A percentile compares a stretch with the other conserved stretches of the same genome.
These are phyloP conservation scores for Eutypella sp. DNA, from an alignment of 2,329 filamentous ascomycete species.

Conservation along the genomic window DNA sequence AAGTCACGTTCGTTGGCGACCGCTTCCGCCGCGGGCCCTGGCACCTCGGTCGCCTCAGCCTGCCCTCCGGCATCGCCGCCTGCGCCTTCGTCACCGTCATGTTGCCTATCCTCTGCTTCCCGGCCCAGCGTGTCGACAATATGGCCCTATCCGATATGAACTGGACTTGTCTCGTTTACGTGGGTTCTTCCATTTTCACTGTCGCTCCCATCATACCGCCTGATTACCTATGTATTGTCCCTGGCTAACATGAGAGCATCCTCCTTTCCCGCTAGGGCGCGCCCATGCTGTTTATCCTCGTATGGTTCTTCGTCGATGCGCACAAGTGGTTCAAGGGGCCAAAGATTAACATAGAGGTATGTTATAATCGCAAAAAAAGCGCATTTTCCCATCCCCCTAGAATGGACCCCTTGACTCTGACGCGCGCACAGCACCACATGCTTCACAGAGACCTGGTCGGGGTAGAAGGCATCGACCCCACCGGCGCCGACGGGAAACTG, in stretches of 20 bases:
- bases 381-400: too few species aligned
- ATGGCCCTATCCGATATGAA: conserved; percentile 55
- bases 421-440: conserved; percentile 20
- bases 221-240: background rate
- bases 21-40: conserved; percentile 63
- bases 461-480: conserved; percentile 13
- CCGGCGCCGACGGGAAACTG: conserved; percentile 6
- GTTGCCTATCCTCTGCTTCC: conserved; percentile 64
- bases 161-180: conserved; percentile 60
- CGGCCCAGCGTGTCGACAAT: conserved; percentile 49
- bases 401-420: background rate
- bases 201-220: background rate
- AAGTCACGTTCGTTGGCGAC: conserved; percentile 55
- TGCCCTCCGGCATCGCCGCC: conserved; percentile 51
- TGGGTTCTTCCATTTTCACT: conserved; percentile 11
- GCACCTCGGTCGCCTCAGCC: conserved; percentile 58
- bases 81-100: conserved; percentile 59
- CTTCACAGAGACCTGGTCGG: conserved; percentile 14
- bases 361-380: conserved; percentile 1
- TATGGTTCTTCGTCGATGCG: conserved; percentile 62
- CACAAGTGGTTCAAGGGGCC: conserved; percentile 67
- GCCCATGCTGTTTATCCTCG: conserved; percentile 52
- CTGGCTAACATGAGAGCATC: background rate
- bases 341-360: conserved; percentile 57
- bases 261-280: conserved; percentile 40